Evolutionary conservation across 2,329 filamentous ascomycete species (phyloP), one percentile per base, ranked within the genome.

Genomic region (Lecanicillium sp.): DNA sequence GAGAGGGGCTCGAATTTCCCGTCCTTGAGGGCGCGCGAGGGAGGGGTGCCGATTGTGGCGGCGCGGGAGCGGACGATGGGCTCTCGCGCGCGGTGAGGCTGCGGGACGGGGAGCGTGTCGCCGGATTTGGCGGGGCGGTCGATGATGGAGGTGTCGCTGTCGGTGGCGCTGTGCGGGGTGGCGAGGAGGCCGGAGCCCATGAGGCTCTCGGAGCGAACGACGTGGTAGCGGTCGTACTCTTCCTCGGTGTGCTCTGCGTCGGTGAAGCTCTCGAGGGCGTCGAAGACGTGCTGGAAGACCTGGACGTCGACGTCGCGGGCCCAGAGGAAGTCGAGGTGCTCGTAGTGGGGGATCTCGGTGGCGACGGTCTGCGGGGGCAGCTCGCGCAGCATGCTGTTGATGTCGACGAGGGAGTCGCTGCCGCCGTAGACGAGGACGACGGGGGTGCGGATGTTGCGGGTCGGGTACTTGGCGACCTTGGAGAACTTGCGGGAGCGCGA

Each of bases 281-380:
- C 85, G 54, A 95, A 90, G 2, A 98, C 89, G 62, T 95, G 88
- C 14, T 84, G 87, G 60, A 96, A 96, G 3, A 97, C 91, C 44
- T 90, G 80, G 1, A 75, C 72, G 55, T 95, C 79, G 6, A 95
- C 87, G 58, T 96, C 90, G 30, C 81, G 75, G 1, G 87, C 93
- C 93, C 93, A 98, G 1, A 98, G 73, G 59, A 98, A 95, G 65
- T 98, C 93, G 20, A 98, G 79, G 65, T 98, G 93, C 65, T 98
- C 93, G 64, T 95, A 98, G 62, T 95, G 89, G 0, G 86, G 81
- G 35, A 98, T 86, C 60, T 91, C 86, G 30, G 83, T 93, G 2
- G 89, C 89, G 2, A 91, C 77, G 0, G 93, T 97, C 63, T 88
- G 87, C 19, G 75, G 74, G 0, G 93, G 93, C 11, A 98, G 74